Percentiles rank a stretch among this genome's conserved stretches.
phyloP scores from a whole-genome alignment of 192 early-diverging fungal species.

The Piromyces sp. region DNA sequence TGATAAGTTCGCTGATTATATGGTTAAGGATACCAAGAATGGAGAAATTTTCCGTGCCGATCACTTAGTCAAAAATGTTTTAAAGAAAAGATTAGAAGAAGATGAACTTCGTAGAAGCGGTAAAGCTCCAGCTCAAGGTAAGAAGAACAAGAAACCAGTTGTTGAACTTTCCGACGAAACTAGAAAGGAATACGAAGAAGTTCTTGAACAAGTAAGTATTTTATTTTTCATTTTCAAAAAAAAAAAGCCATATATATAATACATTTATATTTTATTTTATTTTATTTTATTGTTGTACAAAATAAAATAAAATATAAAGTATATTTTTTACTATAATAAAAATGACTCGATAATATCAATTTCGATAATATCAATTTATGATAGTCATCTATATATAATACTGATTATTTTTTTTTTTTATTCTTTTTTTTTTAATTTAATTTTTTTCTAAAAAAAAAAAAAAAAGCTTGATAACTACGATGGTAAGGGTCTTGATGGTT shows the following conservation, averaged over 20 bases:
- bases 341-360: no score
- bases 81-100: constrained; percentile 77
- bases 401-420: no score
- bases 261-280: no score
- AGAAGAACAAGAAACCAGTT: constrained; percentile 16
- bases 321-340: no score
- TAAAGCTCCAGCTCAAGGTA: constrained; percentile 5
- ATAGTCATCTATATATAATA: no score
- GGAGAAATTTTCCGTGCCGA: constrained; percentile 94
- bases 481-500: constrained; percentile 63
- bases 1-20: constrained; percentile 95
- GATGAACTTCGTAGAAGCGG: constrained; percentile 26
- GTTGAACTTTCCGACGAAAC: constrained; percentile 40
- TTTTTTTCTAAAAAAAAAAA: no score
- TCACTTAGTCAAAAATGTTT: constrained; percentile 85
- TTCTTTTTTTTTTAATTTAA: no score
- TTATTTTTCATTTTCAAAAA: not conserved
- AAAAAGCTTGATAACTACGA: constrained; percentile 82
- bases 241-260: no score
- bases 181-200: constrained; percentile 56
- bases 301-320: no score
- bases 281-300: no score
- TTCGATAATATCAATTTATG: no score
- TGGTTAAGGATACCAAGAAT: constrained; percentile 82
- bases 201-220: constrained; percentile 57